A percentile compares a stretch with the other conserved stretches of the same genome.
phyloP scores from a whole-genome alignment of 208 protist genomes.

The Leishmania martiniquensis region DNA sequence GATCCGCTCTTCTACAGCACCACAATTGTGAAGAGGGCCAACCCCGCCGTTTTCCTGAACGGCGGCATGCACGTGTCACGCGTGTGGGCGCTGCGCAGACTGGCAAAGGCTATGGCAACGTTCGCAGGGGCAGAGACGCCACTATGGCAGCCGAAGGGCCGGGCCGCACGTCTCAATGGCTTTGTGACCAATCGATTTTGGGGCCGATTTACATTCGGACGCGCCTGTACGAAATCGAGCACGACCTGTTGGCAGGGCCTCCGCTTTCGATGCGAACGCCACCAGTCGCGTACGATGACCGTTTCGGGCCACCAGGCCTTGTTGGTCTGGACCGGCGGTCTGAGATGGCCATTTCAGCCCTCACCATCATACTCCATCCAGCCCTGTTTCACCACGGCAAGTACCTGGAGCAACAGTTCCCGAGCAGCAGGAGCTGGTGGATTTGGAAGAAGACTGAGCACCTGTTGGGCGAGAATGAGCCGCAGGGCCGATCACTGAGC shows the following conservation, averaged over 20 bases:
- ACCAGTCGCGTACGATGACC: conserved; percentile 5
- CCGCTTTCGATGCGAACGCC: conserved; percentile 7
- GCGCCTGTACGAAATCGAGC: conserved; percentile 36
- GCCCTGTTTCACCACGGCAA: conserved; percentile 17
- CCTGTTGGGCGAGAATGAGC: conserved; percentile 23
- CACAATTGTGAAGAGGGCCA: conserved; percentile 13
- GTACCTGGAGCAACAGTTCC: conserved; percentile 29
- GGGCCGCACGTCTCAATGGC: conserved; percentile 24
- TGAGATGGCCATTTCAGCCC: conserved; percentile 25
- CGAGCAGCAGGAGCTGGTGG: not conserved
- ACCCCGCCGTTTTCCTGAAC: conserved; percentile 29
- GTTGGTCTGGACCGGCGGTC: conserved; percentile 26
- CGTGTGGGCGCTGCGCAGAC: conserved; percentile 34
- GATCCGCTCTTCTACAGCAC: conserved; percentile 31
- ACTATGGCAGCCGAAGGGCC: too few species aligned
- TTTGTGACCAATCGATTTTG: conserved; percentile 36
- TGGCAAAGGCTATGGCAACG: conserved; percentile 14
- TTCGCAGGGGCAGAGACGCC: conserved; percentile 25
- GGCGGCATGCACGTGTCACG: conserved; percentile 37
- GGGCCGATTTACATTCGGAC: conserved; percentile 33
- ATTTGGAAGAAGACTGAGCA: conserved; percentile 17
- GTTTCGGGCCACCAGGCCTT: conserved; percentile 15
- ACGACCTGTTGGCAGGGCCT: conserved; percentile 27
- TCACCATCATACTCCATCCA: conserved; percentile 15
- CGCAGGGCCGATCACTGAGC: not conserved